Conservation (phyloP, 2,329 filamentous ascomycete genomes). For the Microcyclospora pomicola region DNA sequence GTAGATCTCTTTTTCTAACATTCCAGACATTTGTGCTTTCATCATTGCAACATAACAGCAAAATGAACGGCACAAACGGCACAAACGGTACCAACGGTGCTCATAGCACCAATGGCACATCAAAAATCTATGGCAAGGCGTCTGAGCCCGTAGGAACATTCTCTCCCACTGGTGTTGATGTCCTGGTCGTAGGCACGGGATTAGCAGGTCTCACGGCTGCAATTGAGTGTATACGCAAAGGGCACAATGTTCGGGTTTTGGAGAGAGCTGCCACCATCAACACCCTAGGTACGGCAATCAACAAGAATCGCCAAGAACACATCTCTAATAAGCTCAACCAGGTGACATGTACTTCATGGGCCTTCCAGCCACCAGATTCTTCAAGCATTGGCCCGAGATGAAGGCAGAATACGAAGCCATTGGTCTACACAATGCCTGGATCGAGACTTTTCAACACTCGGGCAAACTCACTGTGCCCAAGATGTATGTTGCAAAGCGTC, state of each 20-base stretch:
- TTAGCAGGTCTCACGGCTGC: conserved; percentile 19
- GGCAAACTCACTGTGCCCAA: conserved; percentile 37
- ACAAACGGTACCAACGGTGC: too few relatives aligned
- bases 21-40: too few relatives aligned
- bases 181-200: conserved; percentile 20
- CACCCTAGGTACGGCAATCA: conserved; percentile 33
- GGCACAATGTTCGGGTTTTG: conserved; percentile 19
- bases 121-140: conserved; percentile 11
- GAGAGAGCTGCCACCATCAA: conserved; percentile 34
- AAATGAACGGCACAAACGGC: too few relatives aligned
- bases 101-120: too few relatives aligned
- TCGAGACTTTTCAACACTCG: conserved; percentile 42
- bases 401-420: conserved; percentile 37
- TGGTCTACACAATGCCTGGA: conserved; percentile 41
- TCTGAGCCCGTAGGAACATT: conserved; percentile 40
- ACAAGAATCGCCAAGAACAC: neutral
- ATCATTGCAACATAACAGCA: too few relatives aligned
- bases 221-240: conserved; percentile 21
- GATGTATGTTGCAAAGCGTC: conserved; percentile 36
- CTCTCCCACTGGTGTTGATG: conserved; percentile 22
- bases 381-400: conserved; percentile 43
- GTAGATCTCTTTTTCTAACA: too few relatives aligned
- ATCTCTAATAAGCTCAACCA: conserved; percentile 9
- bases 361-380: conserved; percentile 40
- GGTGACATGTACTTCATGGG: conserved; percentile 50